phyloP scores from a whole-genome alignment of 2,329 filamentous ascomycete genomes.

The Penicillium brevicompactum region DNA sequence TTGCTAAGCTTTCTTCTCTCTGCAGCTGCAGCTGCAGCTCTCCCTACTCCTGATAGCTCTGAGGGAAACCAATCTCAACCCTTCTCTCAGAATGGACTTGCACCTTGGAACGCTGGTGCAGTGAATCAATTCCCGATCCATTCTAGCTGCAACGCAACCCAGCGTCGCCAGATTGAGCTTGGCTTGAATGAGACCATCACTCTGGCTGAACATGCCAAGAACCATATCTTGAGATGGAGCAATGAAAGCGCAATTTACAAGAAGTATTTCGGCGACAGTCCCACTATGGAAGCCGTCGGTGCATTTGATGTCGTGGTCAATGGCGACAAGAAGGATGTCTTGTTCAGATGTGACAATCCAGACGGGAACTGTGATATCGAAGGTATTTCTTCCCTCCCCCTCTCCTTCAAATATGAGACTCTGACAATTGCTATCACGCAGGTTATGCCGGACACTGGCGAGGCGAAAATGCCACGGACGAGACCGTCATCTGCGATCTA shows the following conservation, averaged over 20 bases:
- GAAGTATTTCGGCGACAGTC: constrained; percentile 67
- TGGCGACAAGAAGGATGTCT: constrained; percentile 58
- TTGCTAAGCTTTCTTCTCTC: constrained; percentile 2
- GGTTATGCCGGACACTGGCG: constrained; percentile 71
- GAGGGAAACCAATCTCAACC: constrained; percentile 12
- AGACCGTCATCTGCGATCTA: constrained; percentile 70
- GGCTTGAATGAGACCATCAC: constrained; percentile 62
- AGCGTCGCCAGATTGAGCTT: constrained; percentile 56
- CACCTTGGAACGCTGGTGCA: constrained; percentile 39
- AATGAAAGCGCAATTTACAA: constrained; percentile 60
- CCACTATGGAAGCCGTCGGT: constrained; percentile 61
- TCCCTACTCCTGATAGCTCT: constrained; percentile 2
- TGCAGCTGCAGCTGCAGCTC: constrained; percentile 8
- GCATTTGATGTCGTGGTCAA: constrained; percentile 64
- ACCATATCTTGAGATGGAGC: constrained; percentile 56
- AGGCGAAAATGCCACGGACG: constrained; percentile 63
- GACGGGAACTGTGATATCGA: constrained; percentile 63
- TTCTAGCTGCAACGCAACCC: constrained; percentile 65
- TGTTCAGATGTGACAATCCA: constrained; percentile 70
- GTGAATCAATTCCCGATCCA: constrained; percentile 57
- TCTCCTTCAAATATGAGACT: background rate
- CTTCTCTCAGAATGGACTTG: constrained; percentile 1
- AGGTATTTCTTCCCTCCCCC: constrained; percentile 38
- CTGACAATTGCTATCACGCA: constrained; percentile 30
- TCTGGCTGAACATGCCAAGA: constrained; percentile 62